phyloP scores from a whole-genome alignment of 2,329 filamentous ascomycete genomes.

The Diplocarpon mali region DNA sequence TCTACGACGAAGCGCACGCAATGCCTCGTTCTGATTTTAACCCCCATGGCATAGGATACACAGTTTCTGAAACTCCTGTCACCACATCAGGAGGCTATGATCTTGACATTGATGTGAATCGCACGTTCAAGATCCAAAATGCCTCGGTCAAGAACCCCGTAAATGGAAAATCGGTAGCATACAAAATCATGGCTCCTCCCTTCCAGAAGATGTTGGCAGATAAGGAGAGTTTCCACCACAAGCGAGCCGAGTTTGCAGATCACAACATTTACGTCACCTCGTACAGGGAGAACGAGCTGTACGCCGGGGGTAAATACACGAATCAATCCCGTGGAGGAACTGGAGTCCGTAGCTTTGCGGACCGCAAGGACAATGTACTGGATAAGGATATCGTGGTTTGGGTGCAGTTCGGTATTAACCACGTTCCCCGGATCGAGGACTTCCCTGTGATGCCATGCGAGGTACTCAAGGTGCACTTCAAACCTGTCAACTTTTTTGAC shows the following conservation, averaged over 20 bases:
- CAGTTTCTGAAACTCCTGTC: constrained; percentile 36
- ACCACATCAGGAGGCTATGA: constrained; percentile 36
- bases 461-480: constrained; percentile 36
- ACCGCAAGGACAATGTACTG: constrained; percentile 37
- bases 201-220: constrained; percentile 48
- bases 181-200: constrained; percentile 43
- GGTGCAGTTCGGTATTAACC: constrained; percentile 50
- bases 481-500: constrained; percentile 42
- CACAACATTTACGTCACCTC: constrained; percentile 44
- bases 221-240: constrained; percentile 35
- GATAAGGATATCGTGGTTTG: constrained; percentile 46
- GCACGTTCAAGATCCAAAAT: constrained; percentile 49
- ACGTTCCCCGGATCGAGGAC: constrained; percentile 53
- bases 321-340: constrained; percentile 43
- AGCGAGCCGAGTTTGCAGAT: constrained; percentile 42
- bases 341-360: constrained; percentile 42
- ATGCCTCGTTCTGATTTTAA: constrained; percentile 46
- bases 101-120: constrained; percentile 35
- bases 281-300: constrained; percentile 41
- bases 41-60: constrained; percentile 41
- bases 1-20: constrained; percentile 47
- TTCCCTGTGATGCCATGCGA: constrained; percentile 61
- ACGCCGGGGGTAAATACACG: constrained; percentile 43
- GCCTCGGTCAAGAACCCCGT: constrained; percentile 38
- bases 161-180: constrained; percentile 42